These are phyloP conservation scores for Aspergillus ochraceus DNA, from an alignment of 2,329 filamentous ascomycete species.

Conservation along the genomic window DNA sequence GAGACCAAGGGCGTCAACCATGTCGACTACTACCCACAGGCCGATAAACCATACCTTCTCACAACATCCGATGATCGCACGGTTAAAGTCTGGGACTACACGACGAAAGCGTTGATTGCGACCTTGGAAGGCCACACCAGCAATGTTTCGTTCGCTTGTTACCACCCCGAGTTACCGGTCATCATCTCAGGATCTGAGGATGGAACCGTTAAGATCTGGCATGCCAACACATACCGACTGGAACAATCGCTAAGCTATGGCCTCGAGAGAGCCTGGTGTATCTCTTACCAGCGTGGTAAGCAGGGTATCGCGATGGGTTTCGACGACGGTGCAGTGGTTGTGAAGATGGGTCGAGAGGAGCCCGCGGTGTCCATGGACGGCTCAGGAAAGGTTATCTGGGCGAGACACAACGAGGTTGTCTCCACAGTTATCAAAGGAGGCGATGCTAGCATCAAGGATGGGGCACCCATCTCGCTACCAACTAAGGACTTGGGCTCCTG, in stretches of 20 bases:
- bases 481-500: conserved; percentile 95
- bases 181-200: conserved; percentile 98
- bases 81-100: conserved; percentile 99
- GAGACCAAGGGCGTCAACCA: conserved; percentile 98
- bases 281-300: conserved; percentile 90
- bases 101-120: conserved; percentile 93
- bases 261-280: conserved; percentile 95
- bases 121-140: conserved; percentile 96
- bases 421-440: conserved; percentile 93
- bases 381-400: conserved; percentile 95
- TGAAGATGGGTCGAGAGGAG: conserved; percentile 96
- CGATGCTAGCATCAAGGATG: conserved; percentile 82
- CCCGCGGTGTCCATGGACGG: conserved; percentile 96
- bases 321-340: conserved; percentile 94
- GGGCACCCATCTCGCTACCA: conserved; percentile 77
- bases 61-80: conserved; percentile 96
- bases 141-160: conserved; percentile 97
- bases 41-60: conserved; percentile 79
- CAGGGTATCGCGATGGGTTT: conserved; percentile 95
- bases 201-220: conserved; percentile 97
- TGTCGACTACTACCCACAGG: conserved; percentile 79
- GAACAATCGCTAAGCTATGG: conserved; percentile 97
- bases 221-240: conserved; percentile 93
- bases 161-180: conserved; percentile 93
- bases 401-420: conserved; percentile 90